Base-by-base conservation (phyloP, 2,329 filamentous ascomycete species). In the Lithohypha guttulata region DNA sequence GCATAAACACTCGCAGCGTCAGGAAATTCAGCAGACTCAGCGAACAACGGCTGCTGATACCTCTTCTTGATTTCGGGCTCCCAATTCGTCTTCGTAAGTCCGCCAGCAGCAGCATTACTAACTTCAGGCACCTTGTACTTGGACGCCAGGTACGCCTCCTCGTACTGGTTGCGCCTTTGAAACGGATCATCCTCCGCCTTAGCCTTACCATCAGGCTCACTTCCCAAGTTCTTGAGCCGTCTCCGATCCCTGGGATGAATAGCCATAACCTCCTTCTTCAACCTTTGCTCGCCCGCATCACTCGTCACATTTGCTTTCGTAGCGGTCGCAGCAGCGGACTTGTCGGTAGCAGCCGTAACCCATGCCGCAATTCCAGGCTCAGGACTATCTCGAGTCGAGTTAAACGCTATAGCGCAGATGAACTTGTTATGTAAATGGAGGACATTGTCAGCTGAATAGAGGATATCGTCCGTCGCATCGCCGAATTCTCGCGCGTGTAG, bases 71-170 rank as follows among this genome's bases (percentile, higher is more conserved):
- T 77, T 54, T 79, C 76, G 34, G 77, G 62, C 45, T 79, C 76
- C 71, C 73, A 79, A 51, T 78, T 76, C 23, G 71, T 93, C 68
- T 89, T 85, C 50, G 84, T 86, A 31, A 89, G 70, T 14, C 81
- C 81, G 19, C 77, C 79, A 17, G 80, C 79, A 2, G 45, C 43
- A 5, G 38, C 26, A 11, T 31, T 39, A 53, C 77, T 78, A 41
- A 84, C 74, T 20, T 79, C 71, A 19, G 70, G 66, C 30, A 69
- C 55, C 51, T 69, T 70, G 39, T 68, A 66, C 41, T 64, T 61
- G 42, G 64, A 64, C 7, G 63, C 64, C 18, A 58, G 51, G 28
- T 66, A 59, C 35, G 64, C 66, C 49, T 65, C 56, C 43, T 65
- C 62, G 34, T 63, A 48, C 41, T 60, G 57, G 41, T 43, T 47